Base-by-base conservation (phyloP, 371 early-diverging fungal species). In the Syncephalastrum racemosum region DNA sequence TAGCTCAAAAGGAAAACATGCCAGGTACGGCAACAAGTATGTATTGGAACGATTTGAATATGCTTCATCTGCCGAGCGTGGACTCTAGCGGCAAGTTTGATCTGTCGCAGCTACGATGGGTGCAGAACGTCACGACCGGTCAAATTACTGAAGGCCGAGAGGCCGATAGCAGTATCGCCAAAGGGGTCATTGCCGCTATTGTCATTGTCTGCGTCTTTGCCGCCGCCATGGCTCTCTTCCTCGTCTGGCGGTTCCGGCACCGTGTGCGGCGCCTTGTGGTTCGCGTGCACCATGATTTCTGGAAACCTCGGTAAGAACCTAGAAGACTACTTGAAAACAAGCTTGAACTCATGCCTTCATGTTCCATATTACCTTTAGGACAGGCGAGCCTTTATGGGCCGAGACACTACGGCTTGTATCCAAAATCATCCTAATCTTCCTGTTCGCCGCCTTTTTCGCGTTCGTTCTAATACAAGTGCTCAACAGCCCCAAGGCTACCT, bases 351-450 rank as follows among this genome's bases (percentile, higher is more conserved):
- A 39, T 22, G 6, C 25, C 7, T 51, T 50, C 31, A 19, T 46
- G 13, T 54, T 16, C 8, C 19, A 15, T 49, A 14, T 10, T 14
- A 24, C 8, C 20, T 15, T 40, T 53, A 67, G 67, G 53, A 62
- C 60, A 25, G 71, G 71, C 50, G 71, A 70, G 44, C 71, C 71
- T 23, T 24, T 59, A 0, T 70, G 71, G 71, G 62, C 71, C 14
- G 71, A 70, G 50, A 53, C 64, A 24, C 56, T 59, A 4, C 64
- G 67, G 1, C 50, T 67, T 14, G 16, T 57, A n/a, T 59, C 56
- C 25, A 58, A 63, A 46, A 39, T 64, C 41, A n/a, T 62, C n/a
- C 44, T 62, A 4, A 39, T 61, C 6, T 59, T 59, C 53, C n/a
- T 62, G 39, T 67, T 70, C 41, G 48, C 56, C 6, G 46, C 56